These are phyloP conservation scores for Zizania latifolia DNA, from an alignment of 176 grass and related monocot genomes.

Conservation along the genomic window DNA sequence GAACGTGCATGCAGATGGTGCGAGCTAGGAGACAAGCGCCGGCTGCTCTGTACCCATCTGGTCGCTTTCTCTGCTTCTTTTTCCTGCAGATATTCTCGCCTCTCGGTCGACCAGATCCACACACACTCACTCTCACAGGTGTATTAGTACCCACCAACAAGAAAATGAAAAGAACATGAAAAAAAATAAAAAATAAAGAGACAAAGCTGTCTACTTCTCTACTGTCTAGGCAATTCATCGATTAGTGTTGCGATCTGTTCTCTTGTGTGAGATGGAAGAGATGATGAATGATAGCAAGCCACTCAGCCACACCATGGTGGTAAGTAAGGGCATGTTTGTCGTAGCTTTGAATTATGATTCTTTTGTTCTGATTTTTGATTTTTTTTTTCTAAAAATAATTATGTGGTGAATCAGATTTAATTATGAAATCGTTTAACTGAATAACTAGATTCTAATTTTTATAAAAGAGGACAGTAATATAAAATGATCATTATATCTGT, in stretches of 20 bases:
- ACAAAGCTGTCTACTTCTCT: neutral
- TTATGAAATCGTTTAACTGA: no score
- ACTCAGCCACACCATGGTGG: neutral
- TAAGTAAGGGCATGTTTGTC: no score
- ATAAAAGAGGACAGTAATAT: no score
- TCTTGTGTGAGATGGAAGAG: neutral
- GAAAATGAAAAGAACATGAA: neutral
- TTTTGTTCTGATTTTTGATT: no score
- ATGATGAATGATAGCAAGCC: neutral
- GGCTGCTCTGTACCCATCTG: neutral
- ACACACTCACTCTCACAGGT: neutral
- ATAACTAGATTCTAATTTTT: no score
- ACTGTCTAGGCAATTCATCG: constrained; percentile 17
- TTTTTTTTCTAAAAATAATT: no score
- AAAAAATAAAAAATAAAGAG: neutral
- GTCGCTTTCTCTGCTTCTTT: neutral
- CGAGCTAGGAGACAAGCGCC: constrained; percentile 15
- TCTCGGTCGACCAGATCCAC: neutral
- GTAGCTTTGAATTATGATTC: no score
- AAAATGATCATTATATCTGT: no score
- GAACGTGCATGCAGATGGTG: constrained; percentile 1
- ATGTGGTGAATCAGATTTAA: no score
- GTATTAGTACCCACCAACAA: neutral
- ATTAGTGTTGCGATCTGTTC: neutral
- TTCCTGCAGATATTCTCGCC: neutral